Evolutionary conservation across 164 flowering plant species (phyloP), one percentile per base, ranked within the genome.

Genomic region (Vitis cinerea): DNA sequence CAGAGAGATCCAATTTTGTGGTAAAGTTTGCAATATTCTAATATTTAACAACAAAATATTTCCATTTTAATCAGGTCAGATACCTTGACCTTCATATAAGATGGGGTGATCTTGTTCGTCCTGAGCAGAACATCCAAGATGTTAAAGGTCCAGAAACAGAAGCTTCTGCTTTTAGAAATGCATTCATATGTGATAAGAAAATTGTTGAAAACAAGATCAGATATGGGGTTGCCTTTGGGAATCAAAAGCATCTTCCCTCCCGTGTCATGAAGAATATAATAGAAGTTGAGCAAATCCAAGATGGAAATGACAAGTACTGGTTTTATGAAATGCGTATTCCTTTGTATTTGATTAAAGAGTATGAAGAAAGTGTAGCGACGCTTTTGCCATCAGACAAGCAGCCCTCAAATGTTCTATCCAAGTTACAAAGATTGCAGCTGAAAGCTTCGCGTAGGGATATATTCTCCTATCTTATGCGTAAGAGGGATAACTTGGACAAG

Each of bases 71-170:
- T 64, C 94, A 96, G 99, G 94, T 96, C 52, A 86, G 99, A 74
- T 86, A 79, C 72, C 83, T 96, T 64, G 98, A 96, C 69, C 73
- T 80, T 73, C 86, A 92, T 78, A 61, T 96, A 54, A 87, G 90
- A 71, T 96, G 99, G 99, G 81, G 72, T 79, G 98, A 96, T 78
- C 89, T 96, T 67, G 74, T 79, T 73, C 90, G 92, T 63, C 90
- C 97, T n/a, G 99, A 96, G 49, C 92, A 82, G 64, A 82, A 52
- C 49, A 63, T 72, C 59, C 85, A 67, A 70, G 99, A 93, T 73
- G 88, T 71, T 52, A 96, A 96, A 83, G 93, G 86, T 59, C 59
- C 80, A 13, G 98, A 96, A 44, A 61, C 89, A 48, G 99, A 93
- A 75, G 85, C 90, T 52, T 84, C 86, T 82, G 85, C 82, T 69